Evolutionary conservation across 1,139 yeast species (phyloP).

Genomic region (Geotrichum carabidarum): DNA sequence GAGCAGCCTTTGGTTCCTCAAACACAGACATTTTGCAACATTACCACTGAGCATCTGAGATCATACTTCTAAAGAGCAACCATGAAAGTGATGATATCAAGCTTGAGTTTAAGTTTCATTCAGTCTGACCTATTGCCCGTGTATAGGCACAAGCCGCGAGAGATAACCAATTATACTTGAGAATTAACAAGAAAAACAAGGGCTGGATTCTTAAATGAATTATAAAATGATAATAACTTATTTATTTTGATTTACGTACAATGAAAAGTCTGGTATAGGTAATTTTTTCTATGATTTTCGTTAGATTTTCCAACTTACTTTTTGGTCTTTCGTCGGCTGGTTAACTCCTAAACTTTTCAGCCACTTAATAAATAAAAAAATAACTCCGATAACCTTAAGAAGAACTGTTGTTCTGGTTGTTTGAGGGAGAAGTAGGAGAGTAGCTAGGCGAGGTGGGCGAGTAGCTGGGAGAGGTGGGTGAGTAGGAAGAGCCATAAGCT

Average conservation of each 20-base stretch:
- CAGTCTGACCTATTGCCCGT: too few relatives aligned
- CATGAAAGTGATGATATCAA: too few relatives aligned
- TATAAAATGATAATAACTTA: background rate
- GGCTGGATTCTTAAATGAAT: background rate
- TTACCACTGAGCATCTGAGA: too few relatives aligned
- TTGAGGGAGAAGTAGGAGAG: conserved; percentile 63
- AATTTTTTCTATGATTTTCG: conserved; percentile 1
- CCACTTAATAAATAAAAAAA: background rate
- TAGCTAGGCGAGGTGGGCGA: conserved; percentile 62
- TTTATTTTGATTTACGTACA: background rate
- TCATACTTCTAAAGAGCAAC: too few relatives aligned
- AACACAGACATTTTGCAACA: too few relatives aligned
- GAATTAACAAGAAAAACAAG: too few relatives aligned
- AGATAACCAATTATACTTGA: too few relatives aligned
- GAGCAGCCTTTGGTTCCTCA: too few relatives aligned
- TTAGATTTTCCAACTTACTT: background rate
- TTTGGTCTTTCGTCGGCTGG: background rate
- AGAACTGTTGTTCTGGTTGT: conserved; percentile 39
- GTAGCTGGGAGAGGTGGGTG: conserved; percentile 66
- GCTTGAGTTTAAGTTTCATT: too few relatives aligned
- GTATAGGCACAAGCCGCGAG: too few relatives aligned
- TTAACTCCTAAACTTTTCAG: background rate
- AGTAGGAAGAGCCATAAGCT: conserved; percentile 48
- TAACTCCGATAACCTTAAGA: conserved; percentile 10
- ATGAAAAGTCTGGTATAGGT: conserved; percentile 1